Evolutionary conservation across 148 eudicot species (phyloP), one percentile per base, ranked within the genome.

Genomic region (Rhododendron mucronatum): DNA sequence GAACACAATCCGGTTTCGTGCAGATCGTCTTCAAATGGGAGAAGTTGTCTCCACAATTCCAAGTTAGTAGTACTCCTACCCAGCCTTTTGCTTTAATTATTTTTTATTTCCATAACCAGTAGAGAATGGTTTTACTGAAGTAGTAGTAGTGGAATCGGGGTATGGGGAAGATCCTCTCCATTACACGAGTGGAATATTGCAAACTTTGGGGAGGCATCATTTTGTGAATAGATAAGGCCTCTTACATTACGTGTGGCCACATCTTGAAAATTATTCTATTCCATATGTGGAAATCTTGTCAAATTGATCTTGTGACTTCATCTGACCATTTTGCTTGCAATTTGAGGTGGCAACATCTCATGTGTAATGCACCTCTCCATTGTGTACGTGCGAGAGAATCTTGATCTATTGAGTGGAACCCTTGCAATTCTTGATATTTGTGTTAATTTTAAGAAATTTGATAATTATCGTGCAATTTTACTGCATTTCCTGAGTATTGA

Each of bases 11-110:
- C 77, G 87, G 86, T 53, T 90, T 71, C 53, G 59, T 83, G 78
- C 94, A 97, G 99, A 97, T 95, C 96, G 98, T 90, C 96, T 97
- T 84, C 99, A 97, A 94, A 95, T 97, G 99, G 99, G 99, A 83
- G 99, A 97, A 94, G 98, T 97, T 59, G 98, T 97, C 51, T 95
- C 98, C 86, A 97, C 99, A 50, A 97, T 97, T 81, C 99, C 99
- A 89, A 97, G 99, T 97, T 82, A 85, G 98, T 93, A 83, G 96
- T 91, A 85, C 61, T 89, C 90, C 79, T 37, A 79, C 71, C 85
- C 23, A 6, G 48, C 65, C n/a, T 28, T 81, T 78, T 51, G 18
- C 77, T 33, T 63, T 21, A 48, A n/a, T 14, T 16, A 30, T 80
- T 79, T 80, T 79, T 7, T 2, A 67, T 67, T 67, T 20, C 37